A percentile compares a stretch with the other conserved stretches of the same genome.
Evolutionary conservation across 2,329 filamentous ascomycete species (phyloP).

Genomic region (Diaporthe capsici): DNA sequence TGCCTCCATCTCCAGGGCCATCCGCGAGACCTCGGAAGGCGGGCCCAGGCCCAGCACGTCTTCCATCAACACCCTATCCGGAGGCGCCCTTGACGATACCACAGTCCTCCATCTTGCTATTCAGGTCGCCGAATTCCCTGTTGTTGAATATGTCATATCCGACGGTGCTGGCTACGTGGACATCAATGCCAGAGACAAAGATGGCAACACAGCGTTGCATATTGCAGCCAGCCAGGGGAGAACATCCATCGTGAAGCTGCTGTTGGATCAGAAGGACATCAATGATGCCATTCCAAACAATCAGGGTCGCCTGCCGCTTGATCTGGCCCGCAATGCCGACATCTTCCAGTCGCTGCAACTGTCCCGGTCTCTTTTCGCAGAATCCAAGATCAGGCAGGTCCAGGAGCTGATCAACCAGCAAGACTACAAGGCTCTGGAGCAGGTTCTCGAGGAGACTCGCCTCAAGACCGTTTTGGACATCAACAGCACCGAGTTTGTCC

Average conservation of each 20-base stretch:
- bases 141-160: constrained; percentile 95
- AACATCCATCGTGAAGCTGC: constrained; percentile 82
- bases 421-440: constrained; percentile 84
- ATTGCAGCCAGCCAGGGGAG: constrained; percentile 88
- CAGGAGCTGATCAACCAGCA: constrained; percentile 81
- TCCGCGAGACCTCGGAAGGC: constrained; percentile 74
- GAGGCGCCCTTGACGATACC: constrained; percentile 78
- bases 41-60: constrained; percentile 68
- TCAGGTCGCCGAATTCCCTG: constrained; percentile 92
- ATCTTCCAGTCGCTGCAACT: constrained; percentile 97
- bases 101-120: constrained; percentile 94
- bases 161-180: constrained; percentile 78
- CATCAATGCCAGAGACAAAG: constrained; percentile 90
- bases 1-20: constrained; percentile 87
- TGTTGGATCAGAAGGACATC: constrained; percentile 86
- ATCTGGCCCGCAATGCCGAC: constrained; percentile 90
- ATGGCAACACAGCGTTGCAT: constrained; percentile 95
- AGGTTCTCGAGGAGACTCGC: constrained; percentile 85
- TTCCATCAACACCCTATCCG: constrained; percentile 60
- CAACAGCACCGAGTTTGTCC: constrained; percentile 90
- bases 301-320: constrained; percentile 86
- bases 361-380: constrained; percentile 89
- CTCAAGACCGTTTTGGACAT: constrained; percentile 92
- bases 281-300: constrained; percentile 91
- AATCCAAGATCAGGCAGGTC: constrained; percentile 86